These are phyloP conservation scores for Terana coerulea DNA, from an alignment of 768 basidiomycete species.

Conservation along the genomic window DNA sequence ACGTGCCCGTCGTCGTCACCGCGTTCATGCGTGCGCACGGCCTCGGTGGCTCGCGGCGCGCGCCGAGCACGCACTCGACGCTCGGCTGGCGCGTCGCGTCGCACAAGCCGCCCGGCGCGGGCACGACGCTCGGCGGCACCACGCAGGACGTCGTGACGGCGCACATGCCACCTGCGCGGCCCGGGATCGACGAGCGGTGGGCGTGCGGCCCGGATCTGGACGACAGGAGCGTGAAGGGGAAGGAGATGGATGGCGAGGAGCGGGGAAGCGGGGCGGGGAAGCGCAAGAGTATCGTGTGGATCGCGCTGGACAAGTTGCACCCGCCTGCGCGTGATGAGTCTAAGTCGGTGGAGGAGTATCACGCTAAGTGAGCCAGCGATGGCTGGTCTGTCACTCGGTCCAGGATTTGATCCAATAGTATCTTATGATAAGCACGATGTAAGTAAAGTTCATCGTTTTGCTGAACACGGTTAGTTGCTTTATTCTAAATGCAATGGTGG, in stretches of 20 bases:
- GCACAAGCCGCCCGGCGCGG: constrained; percentile 2
- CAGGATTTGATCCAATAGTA: too few relatives aligned
- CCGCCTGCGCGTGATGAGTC: too few relatives aligned
- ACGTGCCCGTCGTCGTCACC: constrained; percentile 14
- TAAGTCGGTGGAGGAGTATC: too few relatives aligned
- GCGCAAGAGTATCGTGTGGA: constrained; percentile 9
- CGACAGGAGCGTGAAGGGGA: too few relatives aligned
- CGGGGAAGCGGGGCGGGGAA: neutral
- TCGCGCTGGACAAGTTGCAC: constrained; percentile 5
- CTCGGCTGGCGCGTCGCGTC: constrained; percentile 18
- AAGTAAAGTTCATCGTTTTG: too few relatives aligned
- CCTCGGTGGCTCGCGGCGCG: too few relatives aligned
- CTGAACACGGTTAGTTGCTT: too few relatives aligned
- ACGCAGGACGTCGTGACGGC: constrained; percentile 11
- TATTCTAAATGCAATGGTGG: too few relatives aligned
- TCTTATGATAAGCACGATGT: too few relatives aligned
- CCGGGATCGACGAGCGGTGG: neutral
- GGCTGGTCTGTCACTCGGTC: too few relatives aligned
- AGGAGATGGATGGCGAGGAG: neutral
- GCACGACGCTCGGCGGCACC: constrained; percentile 2
- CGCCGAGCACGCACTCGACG: constrained; percentile 10
- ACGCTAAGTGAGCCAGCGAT: too few relatives aligned
- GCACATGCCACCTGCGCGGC: constrained; percentile 9
- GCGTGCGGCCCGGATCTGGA: neutral
- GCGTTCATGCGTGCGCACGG: constrained; percentile 10